phyloP scores from a whole-genome alignment of 345 rosid species.

The Gossypium anomalum region DNA sequence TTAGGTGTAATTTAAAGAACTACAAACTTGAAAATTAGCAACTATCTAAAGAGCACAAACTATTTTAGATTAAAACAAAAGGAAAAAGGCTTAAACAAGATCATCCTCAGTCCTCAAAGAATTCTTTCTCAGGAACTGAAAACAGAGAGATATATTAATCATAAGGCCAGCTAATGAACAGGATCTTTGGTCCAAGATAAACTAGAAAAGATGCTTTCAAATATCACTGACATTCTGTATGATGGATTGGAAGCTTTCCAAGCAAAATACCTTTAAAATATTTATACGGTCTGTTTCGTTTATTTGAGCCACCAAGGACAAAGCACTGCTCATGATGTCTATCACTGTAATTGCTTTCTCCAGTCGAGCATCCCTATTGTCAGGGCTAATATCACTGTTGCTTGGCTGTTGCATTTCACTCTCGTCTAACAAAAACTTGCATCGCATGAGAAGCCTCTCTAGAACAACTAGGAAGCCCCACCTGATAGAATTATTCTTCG shows the following conservation, averaged over 20 bases:
- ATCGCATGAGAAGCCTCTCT: constrained; percentile 95
- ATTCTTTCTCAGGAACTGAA: not conserved
- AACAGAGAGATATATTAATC: not conserved
- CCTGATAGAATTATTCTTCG: constrained; percentile 61
- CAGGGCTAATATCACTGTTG: constrained; percentile 36
- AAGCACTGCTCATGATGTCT: constrained; percentile 90
- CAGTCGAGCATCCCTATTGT: constrained; percentile 51
- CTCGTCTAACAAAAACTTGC: constrained; percentile 89
- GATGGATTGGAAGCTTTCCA: constrained; percentile 4
- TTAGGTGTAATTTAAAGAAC: not conserved
- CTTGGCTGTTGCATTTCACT: constrained; percentile 58
- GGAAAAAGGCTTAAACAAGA: not conserved
- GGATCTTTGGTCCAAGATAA: not conserved
- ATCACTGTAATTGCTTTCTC: constrained; percentile 93
- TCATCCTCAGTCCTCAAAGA: not conserved
- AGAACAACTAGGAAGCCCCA: constrained; percentile 87
- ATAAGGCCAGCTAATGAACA: not conserved
- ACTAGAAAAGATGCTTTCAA: not conserved
- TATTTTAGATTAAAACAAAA: not conserved
- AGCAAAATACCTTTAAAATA: constrained; percentile 77
- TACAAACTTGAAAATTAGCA: not conserved
- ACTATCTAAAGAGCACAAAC: not conserved
- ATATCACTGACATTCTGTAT: not conserved
- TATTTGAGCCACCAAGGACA: constrained; percentile 76
- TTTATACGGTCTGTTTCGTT: constrained; percentile 89